A percentile compares a stretch with the other conserved stretches of the same genome.
Evolutionary conservation across 1,139 yeast genomes (phyloP).

Genomic region (Zygotorulaspora mrakii): DNA sequence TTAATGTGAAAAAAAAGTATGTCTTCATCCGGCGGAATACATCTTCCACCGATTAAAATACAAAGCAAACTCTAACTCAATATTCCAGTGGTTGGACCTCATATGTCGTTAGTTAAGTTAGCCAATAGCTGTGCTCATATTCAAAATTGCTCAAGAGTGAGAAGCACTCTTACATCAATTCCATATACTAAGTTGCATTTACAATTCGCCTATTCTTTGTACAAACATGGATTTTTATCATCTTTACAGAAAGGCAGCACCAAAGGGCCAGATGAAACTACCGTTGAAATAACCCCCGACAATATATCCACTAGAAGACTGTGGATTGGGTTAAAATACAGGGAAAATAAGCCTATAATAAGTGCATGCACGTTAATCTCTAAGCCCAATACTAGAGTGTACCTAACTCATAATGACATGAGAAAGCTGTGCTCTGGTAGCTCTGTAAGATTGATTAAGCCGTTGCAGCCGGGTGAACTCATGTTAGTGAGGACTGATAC

Average conservation of each 20-base stretch:
- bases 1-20: too few species aligned
- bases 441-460: slow-evolving; percentile 68
- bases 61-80: not conserved
- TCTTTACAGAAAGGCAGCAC: slow-evolving; percentile 85
- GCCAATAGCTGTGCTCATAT: slow-evolving; percentile 86
- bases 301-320: slow-evolving; percentile 81
- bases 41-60: too few species aligned
- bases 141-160: slow-evolving; percentile 80
- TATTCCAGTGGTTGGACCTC: not conserved
- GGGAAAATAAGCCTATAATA: slow-evolving; percentile 74
- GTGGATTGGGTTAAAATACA: slow-evolving; percentile 89
- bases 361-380: slow-evolving; percentile 69
- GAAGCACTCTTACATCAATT: slow-evolving; percentile 68
- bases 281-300: slow-evolving; percentile 81
- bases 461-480: slow-evolving; percentile 87
- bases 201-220: slow-evolving; percentile 76
- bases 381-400: slow-evolving; percentile 77
- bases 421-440: slow-evolving; percentile 72
- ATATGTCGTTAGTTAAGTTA: slow-evolving; percentile 79
- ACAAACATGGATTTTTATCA: slow-evolving; percentile 85
- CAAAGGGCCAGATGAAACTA: slow-evolving; percentile 74
- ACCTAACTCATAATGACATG: slow-evolving; percentile 60
- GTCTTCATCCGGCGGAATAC: too few species aligned
- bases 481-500: slow-evolving; percentile 56
- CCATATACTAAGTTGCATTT: slow-evolving; percentile 84